phyloP scores from a whole-genome alignment of 108 stramenopile species.

The Stephanodiscus triporus region DNA sequence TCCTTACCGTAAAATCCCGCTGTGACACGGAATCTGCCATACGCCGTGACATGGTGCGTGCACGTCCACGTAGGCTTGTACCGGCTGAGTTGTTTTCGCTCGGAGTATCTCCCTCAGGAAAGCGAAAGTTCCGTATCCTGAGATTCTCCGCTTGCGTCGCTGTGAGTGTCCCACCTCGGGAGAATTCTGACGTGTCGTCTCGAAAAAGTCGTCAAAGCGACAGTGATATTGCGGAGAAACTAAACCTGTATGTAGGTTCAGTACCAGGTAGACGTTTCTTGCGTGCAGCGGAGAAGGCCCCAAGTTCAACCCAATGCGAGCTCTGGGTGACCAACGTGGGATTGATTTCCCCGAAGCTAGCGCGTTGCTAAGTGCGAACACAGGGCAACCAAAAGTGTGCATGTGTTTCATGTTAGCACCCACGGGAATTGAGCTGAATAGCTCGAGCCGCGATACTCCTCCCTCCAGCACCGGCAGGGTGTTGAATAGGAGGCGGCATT shows the following conservation, averaged over 20 bases:
- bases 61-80: too few relatives aligned
- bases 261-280: constrained; percentile 12
- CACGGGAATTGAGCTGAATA: constrained; percentile 8
- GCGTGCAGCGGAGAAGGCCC: constrained; percentile 17
- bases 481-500: constrained; percentile 2
- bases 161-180: too few relatives aligned
- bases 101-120: background rate
- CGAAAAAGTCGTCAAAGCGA: constrained; percentile 23
- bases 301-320: constrained; percentile 34
- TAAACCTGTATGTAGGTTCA: constrained; percentile 35
- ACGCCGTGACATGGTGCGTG: too few relatives aligned
- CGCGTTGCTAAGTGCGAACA: constrained; percentile 14
- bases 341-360: constrained; percentile 7
- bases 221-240: constrained; percentile 48
- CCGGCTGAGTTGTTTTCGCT: too few relatives aligned
- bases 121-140: too few relatives aligned
- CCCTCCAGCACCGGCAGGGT: background rate
- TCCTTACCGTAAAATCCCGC: too few relatives aligned
- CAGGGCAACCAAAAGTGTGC: constrained; percentile 37
- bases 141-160: too few relatives aligned
- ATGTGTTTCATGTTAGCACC: constrained; percentile 1
- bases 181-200: background rate
- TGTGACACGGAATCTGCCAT: too few relatives aligned
- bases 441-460: constrained; percentile 5
- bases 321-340: constrained; percentile 23